phyloP scores from a whole-genome alignment of 108 stramenopile species.

The Cylindrotheca closterium region DNA sequence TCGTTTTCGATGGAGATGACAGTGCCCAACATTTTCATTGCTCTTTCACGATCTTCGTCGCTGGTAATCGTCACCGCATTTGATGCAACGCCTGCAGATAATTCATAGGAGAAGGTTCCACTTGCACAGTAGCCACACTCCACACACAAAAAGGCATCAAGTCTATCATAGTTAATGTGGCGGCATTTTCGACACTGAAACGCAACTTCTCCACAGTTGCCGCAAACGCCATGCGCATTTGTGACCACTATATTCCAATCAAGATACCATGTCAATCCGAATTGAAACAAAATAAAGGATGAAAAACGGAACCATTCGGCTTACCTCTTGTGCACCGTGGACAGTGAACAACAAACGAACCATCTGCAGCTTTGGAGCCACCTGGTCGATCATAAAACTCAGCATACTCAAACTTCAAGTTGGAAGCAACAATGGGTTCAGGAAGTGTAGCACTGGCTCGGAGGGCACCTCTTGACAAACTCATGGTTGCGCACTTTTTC shows the following conservation, averaged over 20 bases:
- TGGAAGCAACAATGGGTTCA: constrained; percentile 66
- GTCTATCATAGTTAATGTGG: constrained; percentile 92
- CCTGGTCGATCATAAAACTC: constrained; percentile 82
- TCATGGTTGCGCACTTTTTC: constrained; percentile 71
- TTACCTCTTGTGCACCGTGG: constrained; percentile 84
- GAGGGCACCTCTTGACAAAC: constrained; percentile 56
- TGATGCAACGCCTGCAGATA: constrained; percentile 72
- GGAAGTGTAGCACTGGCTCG: constrained; percentile 49
- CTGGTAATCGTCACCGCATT: constrained; percentile 74
- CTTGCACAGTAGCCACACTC: constrained; percentile 95
- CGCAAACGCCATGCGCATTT: constrained; percentile 94
- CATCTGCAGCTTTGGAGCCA: constrained; percentile 49
- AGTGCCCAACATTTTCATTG: constrained; percentile 21
- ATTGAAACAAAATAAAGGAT: not conserved
- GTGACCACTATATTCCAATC: constrained; percentile 80
- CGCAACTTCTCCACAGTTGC: constrained; percentile 93
- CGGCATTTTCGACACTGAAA: constrained; percentile 95
- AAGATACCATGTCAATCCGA: too few species aligned
- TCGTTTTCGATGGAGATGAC: constrained; percentile 33
- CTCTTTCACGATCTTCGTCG: constrained; percentile 51
- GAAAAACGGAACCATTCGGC: not conserved
- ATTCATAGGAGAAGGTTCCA: constrained; percentile 69
- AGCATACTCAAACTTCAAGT: constrained; percentile 70
- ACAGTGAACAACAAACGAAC: constrained; percentile 68
- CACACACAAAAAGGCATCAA: constrained; percentile 95